Conservation (phyloP, 345 rosid genomes). For the Arabidopsis arenosa region DNA sequence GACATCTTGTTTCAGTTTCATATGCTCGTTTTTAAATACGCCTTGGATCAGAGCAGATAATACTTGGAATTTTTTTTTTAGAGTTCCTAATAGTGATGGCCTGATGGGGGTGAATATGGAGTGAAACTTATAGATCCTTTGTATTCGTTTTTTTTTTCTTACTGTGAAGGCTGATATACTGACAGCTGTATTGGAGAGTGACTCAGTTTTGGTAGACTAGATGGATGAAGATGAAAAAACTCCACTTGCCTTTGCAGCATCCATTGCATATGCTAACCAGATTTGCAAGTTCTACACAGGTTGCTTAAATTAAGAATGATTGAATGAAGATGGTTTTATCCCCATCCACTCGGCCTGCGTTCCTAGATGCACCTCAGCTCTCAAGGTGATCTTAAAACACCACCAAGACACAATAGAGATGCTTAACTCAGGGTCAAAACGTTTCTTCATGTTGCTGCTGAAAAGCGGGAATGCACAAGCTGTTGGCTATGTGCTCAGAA, state of each 20-base stretch:
- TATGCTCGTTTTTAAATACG: too few species aligned
- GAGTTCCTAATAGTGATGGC: too few species aligned
- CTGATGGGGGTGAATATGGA: too few species aligned
- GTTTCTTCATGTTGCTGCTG: constrained; percentile 37
- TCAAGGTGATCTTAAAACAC: constrained; percentile 23
- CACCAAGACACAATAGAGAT: constrained; percentile 31
- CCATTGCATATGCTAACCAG: constrained; percentile 18
- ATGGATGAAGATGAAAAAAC: constrained; percentile 39
- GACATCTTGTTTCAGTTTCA: too few species aligned
- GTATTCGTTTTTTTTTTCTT: not conserved
- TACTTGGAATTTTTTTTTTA: not conserved
- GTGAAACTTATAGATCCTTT: not conserved
- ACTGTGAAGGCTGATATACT: constrained; percentile 30
- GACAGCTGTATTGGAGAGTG: not conserved
- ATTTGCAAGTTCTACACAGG: constrained; percentile 11
- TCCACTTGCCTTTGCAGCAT: constrained; percentile 33
- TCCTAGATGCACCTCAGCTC: constrained; percentile 1
- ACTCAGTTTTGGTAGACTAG: constrained; percentile 13
- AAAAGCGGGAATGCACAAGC: constrained; percentile 19
- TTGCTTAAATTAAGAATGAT: constrained; percentile 4
- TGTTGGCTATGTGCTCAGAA: constrained; percentile 22
- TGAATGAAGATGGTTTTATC: constrained; percentile 30
- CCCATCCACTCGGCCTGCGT: constrained; percentile 36
- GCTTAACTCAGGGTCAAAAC: constrained; percentile 31
- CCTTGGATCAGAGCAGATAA: too few species aligned